Percentiles rank a stretch among this genome's conserved stretches.
Conservation (phyloP, 805 yeast genomes). For the Candida pseudofarinosa region DNA sequence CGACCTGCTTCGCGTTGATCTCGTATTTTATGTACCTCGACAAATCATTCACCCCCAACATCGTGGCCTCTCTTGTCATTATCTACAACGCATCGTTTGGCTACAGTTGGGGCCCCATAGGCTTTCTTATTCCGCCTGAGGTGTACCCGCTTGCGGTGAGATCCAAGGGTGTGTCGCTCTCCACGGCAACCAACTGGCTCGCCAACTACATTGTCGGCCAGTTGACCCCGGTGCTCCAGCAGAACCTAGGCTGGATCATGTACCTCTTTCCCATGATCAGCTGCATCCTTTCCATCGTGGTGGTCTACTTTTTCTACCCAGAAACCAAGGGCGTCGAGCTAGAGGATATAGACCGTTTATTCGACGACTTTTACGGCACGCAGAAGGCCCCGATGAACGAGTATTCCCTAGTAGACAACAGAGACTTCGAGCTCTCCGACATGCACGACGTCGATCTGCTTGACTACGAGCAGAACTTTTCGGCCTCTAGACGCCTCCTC, state of each 20-base stretch:
- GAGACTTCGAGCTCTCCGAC: constrained; percentile 13
- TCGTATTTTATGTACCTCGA: constrained; percentile 33
- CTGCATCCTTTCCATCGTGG: constrained; percentile 31
- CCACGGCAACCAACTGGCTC: constrained; percentile 44
- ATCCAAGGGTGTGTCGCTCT: constrained; percentile 41
- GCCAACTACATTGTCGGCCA: constrained; percentile 45
- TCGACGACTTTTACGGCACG: constrained; percentile 28
- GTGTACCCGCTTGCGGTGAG: constrained; percentile 41
- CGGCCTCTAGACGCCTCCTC: constrained; percentile 2
- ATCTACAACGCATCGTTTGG: constrained; percentile 43
- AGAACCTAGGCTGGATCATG: constrained; percentile 37
- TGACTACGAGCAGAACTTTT: constrained; percentile 14
- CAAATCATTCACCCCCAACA: constrained; percentile 28
- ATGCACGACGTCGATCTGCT: constrained; percentile 19
- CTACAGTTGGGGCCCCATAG: constrained; percentile 45
- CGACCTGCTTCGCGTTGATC: constrained; percentile 28
- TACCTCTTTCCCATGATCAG: constrained; percentile 38
- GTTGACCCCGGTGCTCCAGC: constrained; percentile 40
- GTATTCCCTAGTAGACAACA: constrained; percentile 8
- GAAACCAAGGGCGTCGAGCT: constrained; percentile 44
- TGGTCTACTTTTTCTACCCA: constrained; percentile 35
- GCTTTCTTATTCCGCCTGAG: constrained; percentile 42
- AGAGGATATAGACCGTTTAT: constrained; percentile 38
- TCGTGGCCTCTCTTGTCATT: constrained; percentile 39
- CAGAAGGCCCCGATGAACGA: constrained; percentile 14